Base-by-base conservation (phyloP, 2,329 filamentous ascomycete species). In the Gaeumannomyces sp. region DNA sequence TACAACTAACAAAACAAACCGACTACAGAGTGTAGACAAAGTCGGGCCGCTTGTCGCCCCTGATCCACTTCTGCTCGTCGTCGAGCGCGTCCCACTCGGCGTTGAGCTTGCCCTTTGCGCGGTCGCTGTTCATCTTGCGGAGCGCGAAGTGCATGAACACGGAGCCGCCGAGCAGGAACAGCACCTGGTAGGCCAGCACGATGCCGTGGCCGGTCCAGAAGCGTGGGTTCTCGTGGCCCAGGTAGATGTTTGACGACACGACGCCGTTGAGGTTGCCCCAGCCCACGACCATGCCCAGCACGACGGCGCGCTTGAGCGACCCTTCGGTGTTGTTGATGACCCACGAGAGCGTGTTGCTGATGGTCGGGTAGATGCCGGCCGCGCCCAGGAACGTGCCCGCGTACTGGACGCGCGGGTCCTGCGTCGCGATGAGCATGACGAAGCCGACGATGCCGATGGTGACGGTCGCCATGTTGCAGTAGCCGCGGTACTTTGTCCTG, bases 341-440 rank as follows among this genome's bases (percentile, higher is more conserved):
- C 92, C 92, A 96, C 0, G 89, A 86, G 65, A 96, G 90, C 0
- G 90, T 94, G 72, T 94, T 93, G 7, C 91, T 79, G 65, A 95
- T 89, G 68, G 85, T 88, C 0, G 92, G 91, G 71, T 96, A 96
- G 68, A 95, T 94, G 0, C 92, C 92, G 64, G 92, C 80, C 0
- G 92, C 92, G 0, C 89, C 92, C 0, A 96, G 80, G 76, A 94
- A 96, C 0, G 85, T 89, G 0, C 89, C 92, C 0, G 87, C 89
- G 73, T 92, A 97, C 72, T 93, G 88, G 0, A 94, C 86, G 0
- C 81, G 82, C 0, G 92, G 80, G 6, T 80, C 79, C 3, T 82
- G 78, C 4, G 85, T 85, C 1, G 85, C 86, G 1, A 96, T 80
- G 3, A 97, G 82, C 88, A 97, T 93, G 56, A 82, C 74, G 73